Percentiles rank a stretch among this genome's conserved stretches.
Evolutionary conservation across 345 rosid species (phyloP).

Genomic region (Schrenkiella parvula): DNA sequence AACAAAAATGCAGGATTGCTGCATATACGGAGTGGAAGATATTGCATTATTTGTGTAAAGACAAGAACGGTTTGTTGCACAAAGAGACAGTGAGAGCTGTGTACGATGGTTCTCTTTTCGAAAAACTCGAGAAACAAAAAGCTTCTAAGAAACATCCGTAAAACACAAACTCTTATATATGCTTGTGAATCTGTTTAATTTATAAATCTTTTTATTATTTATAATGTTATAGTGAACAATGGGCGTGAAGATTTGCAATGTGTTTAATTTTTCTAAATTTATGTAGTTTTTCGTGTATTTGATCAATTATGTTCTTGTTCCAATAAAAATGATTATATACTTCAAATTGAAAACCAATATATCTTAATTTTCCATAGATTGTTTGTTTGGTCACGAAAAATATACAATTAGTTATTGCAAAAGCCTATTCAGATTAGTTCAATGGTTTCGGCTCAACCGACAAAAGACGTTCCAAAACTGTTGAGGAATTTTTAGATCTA

Average conservation of each 20-base stretch:
- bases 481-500: background rate
- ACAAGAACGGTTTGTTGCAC: slow-evolving; percentile 60
- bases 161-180: background rate
- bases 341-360: background rate
- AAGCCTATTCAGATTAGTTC: background rate
- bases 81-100: slow-evolving; percentile 58
- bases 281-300: background rate
- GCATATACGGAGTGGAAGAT: slow-evolving; percentile 70
- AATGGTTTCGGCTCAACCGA: background rate
- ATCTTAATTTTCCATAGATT: background rate
- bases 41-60: slow-evolving; percentile 54
- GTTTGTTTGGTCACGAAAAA: background rate
- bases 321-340: background rate
- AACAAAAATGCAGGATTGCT: slow-evolving; percentile 49
- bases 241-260: slow-evolving; percentile 19
- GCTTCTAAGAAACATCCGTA: slow-evolving; percentile 43
- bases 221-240: background rate
- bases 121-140: slow-evolving; percentile 51
- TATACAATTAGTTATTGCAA: background rate
- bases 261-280: background rate
- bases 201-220: background rate
- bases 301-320: background rate
- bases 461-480: background rate
- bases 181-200: background rate
- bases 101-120: slow-evolving; percentile 82